Evolutionary conservation across 2,329 filamentous ascomycete genomes (phyloP), one percentile per base, ranked within the genome.

Genomic region (Diaporthe citrichinensis): DNA sequence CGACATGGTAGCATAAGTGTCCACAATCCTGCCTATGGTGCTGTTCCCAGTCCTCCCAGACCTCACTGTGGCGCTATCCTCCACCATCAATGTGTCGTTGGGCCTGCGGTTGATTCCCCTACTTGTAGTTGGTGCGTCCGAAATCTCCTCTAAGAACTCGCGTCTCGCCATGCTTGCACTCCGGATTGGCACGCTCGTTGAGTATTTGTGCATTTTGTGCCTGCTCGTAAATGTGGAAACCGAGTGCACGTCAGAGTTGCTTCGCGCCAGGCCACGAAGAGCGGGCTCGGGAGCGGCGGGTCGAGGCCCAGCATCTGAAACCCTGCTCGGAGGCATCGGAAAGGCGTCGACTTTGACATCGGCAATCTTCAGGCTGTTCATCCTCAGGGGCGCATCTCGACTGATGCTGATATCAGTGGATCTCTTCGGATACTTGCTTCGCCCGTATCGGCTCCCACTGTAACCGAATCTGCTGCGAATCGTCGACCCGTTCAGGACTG

Each of bases 181-280:
- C 2, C 49, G 46, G 8, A 55, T 69, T 12, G 65, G 65, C n/a
- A 69, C 65, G 10, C 65, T 69, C 8, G 49, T 55, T 3, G 49
- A 69, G 34, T 55, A 41, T 41, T 69, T 69, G n/a, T 69, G 65
- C 65, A 55, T 55, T 12, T 55, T 69, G n/a, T 69, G 65, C 49
- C 49, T 25, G 5, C 65, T 69, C 4, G 49, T 69, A 15, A 69
- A 69, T 2, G 65, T 69, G n/a, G 49, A 51, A 2, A 69, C 34
- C 20, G 65, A 69, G 46, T 53, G 65, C n/a, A 41, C 8, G 3
- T 69, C 65, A 2, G 65, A 69, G n/a, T 41, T 69, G 65, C 49
- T 69, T 8, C 49, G 49, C 34, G 65, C 15, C 23, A 25, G 46
- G 25, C 34, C 34, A 12, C 10, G n/a, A 31, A 23, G 46, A 15